phyloP scores from a whole-genome alignment of 805 yeast species.

The Candida boidinii region DNA sequence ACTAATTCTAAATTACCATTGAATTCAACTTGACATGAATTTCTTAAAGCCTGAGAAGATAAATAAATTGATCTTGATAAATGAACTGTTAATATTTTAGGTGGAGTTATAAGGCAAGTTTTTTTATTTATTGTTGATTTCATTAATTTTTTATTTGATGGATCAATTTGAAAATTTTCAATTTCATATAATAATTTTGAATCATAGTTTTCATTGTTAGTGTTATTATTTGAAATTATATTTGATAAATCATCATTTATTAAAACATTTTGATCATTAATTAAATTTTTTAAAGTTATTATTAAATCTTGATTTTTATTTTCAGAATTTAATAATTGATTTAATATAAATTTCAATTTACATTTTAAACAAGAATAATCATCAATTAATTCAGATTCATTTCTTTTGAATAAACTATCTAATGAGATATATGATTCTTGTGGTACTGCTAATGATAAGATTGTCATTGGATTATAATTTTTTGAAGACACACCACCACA shows the following conservation, averaged over 20 bases:
- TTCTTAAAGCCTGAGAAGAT: constrained; percentile 61
- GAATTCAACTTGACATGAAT: constrained; percentile 63
- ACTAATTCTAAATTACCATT: constrained; percentile 44
- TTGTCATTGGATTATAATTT: constrained; percentile 51
- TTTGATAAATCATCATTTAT: constrained; percentile 63
- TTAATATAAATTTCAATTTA: constrained; percentile 36
- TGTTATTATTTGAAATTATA: no score
- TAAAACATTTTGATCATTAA: constrained; percentile 27
- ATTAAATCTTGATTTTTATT: constrained; percentile 24
- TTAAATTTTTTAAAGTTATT: constrained; percentile 26
- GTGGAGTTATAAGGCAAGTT: constrained; percentile 54
- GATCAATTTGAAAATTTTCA: constrained; percentile 37
- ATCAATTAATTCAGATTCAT: constrained; percentile 60
- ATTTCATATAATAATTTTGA: no score
- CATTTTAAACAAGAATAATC: constrained; percentile 79
- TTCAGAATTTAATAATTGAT: constrained; percentile 21
- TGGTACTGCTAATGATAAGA: constrained; percentile 72
- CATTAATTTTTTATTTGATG: constrained; percentile 25
- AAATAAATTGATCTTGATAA: constrained; percentile 75
- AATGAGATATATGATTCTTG: constrained; percentile 31
- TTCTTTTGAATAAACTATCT: constrained; percentile 43
- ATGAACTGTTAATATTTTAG: constrained; percentile 70
- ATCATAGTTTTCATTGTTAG: no score
- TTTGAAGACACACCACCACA: constrained; percentile 60
- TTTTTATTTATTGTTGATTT: constrained; percentile 63